These are phyloP conservation scores for Clathrospora elynae DNA, from an alignment of 2,329 filamentous ascomycete genomes.

Conservation along the genomic window DNA sequence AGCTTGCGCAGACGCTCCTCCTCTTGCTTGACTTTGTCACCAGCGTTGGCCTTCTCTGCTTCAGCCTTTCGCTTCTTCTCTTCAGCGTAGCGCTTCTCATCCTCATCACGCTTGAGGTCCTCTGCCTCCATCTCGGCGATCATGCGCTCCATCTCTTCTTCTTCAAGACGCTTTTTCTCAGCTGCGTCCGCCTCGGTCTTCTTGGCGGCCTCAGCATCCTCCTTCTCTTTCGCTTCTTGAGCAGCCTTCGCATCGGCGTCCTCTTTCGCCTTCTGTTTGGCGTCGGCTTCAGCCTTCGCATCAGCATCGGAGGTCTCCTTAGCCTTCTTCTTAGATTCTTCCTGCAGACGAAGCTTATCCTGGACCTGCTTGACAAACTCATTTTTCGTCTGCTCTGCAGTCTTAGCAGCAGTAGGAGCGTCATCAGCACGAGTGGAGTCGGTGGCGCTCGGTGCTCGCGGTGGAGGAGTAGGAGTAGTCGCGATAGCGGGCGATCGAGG, in stretches of 20 bases:
- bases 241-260: constrained; percentile 46
- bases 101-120: constrained; percentile 61
- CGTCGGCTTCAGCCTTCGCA: constrained; percentile 51
- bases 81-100: constrained; percentile 72
- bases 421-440: constrained; percentile 69
- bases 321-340: constrained; percentile 64
- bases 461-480: constrained; percentile 70
- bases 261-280: constrained; percentile 59
- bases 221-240: constrained; percentile 38
- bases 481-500: constrained; percentile 68
- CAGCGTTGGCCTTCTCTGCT: constrained; percentile 63
- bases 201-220: constrained; percentile 43
- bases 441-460: constrained; percentile 69
- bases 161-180: constrained; percentile 46
- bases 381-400: constrained; percentile 70
- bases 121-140: constrained; percentile 65
- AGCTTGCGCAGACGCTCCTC: constrained; percentile 59
- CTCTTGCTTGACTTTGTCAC: constrained; percentile 51
- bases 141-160: constrained; percentile 60
- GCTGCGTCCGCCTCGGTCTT: constrained; percentile 50
- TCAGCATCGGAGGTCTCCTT: constrained; percentile 49
- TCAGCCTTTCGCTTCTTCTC: constrained; percentile 68
- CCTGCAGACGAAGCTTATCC: constrained; percentile 53
- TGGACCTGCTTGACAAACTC: constrained; percentile 73
- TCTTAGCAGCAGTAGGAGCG: constrained; percentile 68